These are phyloP conservation scores for Mixia osmundae DNA, from an alignment of 1,284 basidiomycete species.

Conservation along the genomic window DNA sequence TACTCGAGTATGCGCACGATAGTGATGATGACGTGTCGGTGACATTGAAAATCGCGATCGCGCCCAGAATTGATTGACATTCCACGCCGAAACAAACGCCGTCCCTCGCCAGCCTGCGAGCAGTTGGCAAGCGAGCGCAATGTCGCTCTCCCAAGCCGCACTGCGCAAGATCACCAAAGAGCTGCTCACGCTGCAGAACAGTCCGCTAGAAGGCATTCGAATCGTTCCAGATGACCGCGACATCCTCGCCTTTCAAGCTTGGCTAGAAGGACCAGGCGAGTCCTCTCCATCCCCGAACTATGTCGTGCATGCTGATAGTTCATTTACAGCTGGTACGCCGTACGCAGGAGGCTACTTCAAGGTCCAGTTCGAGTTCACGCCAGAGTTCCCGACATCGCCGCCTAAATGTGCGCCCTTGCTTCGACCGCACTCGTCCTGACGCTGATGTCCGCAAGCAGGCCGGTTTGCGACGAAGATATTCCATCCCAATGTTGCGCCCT, in stretches of 20 bases:
- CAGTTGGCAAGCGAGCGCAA: no score
- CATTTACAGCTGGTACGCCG: conserved; percentile 48
- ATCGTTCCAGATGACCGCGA: conserved; percentile 6
- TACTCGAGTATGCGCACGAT: background rate
- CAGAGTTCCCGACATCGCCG: conserved; percentile 70
- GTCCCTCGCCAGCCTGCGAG: no score
- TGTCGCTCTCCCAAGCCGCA: conserved; percentile 4
- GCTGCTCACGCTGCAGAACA: conserved; percentile 6
- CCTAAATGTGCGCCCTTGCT: conserved; percentile 43
- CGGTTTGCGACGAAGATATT: conserved; percentile 82
- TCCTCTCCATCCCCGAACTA: conserved; percentile 3
- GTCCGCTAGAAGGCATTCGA: conserved; percentile 7
- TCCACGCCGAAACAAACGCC: background rate
- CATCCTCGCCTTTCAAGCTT: conserved; percentile 4
- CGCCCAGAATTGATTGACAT: background rate
- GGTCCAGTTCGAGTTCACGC: conserved; percentile 54
- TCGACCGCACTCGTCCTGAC: background rate
- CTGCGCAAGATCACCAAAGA: conserved; percentile 6
- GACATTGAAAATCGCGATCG: background rate
- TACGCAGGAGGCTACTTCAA: conserved; percentile 78
- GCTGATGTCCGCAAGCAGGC: conserved; percentile 28
- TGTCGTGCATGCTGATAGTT: background rate
- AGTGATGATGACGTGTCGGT: background rate
- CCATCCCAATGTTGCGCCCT: conserved; percentile 68
- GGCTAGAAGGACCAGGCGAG: conserved; percentile 5